A percentile compares a stretch with the other conserved stretches of the same genome.
Conservation (phyloP, 139 green algal species). For the Chlorella sp. region DNA sequence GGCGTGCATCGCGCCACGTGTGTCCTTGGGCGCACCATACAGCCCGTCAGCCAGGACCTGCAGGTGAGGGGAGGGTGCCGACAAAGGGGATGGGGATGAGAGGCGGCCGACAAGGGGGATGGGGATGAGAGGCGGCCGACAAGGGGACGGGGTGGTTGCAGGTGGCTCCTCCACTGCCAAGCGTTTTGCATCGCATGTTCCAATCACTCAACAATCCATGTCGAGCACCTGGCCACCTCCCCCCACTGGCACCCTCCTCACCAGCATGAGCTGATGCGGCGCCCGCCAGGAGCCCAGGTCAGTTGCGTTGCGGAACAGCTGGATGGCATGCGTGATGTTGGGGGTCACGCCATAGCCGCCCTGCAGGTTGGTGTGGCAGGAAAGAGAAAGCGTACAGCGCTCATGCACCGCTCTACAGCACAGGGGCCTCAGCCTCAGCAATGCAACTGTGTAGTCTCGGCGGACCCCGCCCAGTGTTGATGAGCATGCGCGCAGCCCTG, state of each 20-base stretch:
- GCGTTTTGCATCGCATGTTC: too few relatives aligned
- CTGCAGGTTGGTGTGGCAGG: background rate
- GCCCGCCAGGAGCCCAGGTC: conserved; percentile 55
- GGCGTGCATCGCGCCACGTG: background rate
- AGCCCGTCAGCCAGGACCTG: conserved; percentile 26
- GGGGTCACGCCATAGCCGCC: conserved; percentile 11
- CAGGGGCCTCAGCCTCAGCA: background rate
- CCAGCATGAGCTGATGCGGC: conserved; percentile 46
- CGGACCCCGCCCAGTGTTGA: too few relatives aligned
- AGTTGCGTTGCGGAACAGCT: conserved; percentile 43
- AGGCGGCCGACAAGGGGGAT: too few relatives aligned
- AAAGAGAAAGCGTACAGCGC: background rate
- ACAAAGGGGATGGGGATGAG: too few relatives aligned
- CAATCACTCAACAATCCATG: too few relatives aligned
- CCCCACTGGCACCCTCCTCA: too few relatives aligned
- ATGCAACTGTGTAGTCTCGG: background rate
- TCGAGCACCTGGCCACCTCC: too few relatives aligned
- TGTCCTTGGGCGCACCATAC: background rate
- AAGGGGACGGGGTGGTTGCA: too few relatives aligned
- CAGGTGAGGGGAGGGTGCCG: background rate
- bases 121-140: too few relatives aligned
- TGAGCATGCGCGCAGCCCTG: too few relatives aligned
- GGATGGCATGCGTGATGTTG: conserved; percentile 25
- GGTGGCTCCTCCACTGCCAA: too few relatives aligned
- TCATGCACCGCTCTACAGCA: too few relatives aligned